Evolutionary conservation across 1,284 basidiomycete genomes (phyloP), one percentile per base, ranked within the genome.

Genomic region (Tremellales sp.): DNA sequence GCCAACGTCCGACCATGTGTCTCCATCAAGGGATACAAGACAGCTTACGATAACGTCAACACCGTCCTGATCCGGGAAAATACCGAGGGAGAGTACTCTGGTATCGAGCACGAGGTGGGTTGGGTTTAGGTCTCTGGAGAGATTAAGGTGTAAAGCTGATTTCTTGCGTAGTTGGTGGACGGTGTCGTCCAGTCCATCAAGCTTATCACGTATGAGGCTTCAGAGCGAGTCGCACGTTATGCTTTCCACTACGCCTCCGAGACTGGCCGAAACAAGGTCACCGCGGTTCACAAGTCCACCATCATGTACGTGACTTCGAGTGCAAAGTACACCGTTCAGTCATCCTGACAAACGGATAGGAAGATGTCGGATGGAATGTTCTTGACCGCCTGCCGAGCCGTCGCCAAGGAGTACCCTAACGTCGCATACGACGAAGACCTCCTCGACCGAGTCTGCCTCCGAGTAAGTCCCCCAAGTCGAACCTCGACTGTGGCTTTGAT

Each of bases 351-450:
- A 52, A 15, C 25, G 42, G 2, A 13, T 48, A 75, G 74, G 89
- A 97, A 97, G 84, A 91, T 97, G 88, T 97, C 93, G 22, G 96
- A 99, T 75, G 96, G 96, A 62, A 97, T 98, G 92, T 99, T 99
- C 82, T 79, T 98, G 73, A 88, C 89, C 49, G 96, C 96, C 39
- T 98, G 94, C 77, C 87, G 96, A 58, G 87, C 91, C 67, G 90
- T 98, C 35, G 87, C 94, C 25, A 92, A 96, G 75, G 92, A 93
- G 57, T 99, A 87, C 82, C 96, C 96, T 33, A 83, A 87, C 56
- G 85, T 99, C 67, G 67, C 68, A 33, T 99, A 98, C 75, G 93
- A 97, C 73, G 96, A 99, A 76, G 96, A 99, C 76, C 81, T 98
- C 43, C 81, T 98, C 57, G 96, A 99, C 77, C 86, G 96, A 62